phyloP scores from a whole-genome alignment of 495 filamentous ascomycete species.

The Hypoxylon trugodes region DNA sequence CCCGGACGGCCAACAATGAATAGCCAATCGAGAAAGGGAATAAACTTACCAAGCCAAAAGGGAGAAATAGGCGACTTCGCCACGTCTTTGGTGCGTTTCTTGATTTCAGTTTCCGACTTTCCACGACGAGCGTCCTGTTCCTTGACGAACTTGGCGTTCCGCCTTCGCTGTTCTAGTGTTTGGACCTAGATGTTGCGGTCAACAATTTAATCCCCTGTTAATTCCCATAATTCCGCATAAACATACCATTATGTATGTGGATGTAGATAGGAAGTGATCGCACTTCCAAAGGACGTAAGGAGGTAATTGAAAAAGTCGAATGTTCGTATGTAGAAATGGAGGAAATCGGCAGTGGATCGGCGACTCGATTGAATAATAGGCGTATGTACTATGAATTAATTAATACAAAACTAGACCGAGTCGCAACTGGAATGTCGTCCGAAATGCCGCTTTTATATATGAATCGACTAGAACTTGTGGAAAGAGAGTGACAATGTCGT shows the following conservation, averaged over 20 bases:
- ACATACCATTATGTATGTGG: slow-evolving; percentile 34
- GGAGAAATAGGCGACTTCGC: slow-evolving; percentile 80
- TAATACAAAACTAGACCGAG: slow-evolving; percentile 25
- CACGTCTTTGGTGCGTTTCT: slow-evolving; percentile 69
- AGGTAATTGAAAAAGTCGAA: not conserved
- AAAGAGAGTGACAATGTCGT: slow-evolving; percentile 1
- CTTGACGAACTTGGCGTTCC: slow-evolving; percentile 85
- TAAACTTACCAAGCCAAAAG: slow-evolving; percentile 78
- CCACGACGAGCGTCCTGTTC: slow-evolving; percentile 82
- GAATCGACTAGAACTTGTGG: not conserved
- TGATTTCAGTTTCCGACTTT: slow-evolving; percentile 74
- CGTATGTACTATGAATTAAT: slow-evolving; percentile 3
- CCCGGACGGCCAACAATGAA: not conserved
- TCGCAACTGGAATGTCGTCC: slow-evolving; percentile 18
- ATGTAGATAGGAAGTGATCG: not conserved
- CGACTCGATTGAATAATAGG: not conserved
- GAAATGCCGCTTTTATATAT: slow-evolving; percentile 20
- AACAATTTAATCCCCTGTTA: not conserved
- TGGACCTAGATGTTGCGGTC: slow-evolving; percentile 69
- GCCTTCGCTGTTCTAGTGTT: slow-evolving; percentile 90
- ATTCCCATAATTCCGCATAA: not conserved
- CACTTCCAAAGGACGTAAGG: not conserved
- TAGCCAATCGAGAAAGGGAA: slow-evolving; percentile 24
- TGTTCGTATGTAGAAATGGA: slow-evolving; percentile 4
- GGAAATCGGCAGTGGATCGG: not conserved